These are phyloP conservation scores for Entrophospora sp. DNA, from an alignment of 192 early-diverging fungal genomes.

Conservation along the genomic window DNA sequence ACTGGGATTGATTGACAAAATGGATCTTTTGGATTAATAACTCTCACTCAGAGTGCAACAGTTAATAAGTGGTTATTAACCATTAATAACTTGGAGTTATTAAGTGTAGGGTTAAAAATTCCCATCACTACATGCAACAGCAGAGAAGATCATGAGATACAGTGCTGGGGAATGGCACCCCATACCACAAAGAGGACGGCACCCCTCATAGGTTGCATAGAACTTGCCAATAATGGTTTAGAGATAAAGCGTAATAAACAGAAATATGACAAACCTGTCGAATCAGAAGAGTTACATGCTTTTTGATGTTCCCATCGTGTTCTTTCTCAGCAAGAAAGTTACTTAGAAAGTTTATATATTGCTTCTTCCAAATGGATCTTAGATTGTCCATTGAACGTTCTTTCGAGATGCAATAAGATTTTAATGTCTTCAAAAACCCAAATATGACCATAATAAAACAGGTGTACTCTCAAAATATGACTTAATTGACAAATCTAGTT, in stretches of 20 bases:
- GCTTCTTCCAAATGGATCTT: neutral
- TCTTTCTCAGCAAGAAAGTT: slow-evolving; percentile 1
- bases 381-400: neutral
- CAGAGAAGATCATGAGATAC: neutral
- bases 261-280: slow-evolving; percentile 13
- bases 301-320: neutral
- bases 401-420: slow-evolving; percentile 2
- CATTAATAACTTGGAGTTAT: no score
- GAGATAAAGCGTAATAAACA: neutral
- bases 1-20: no score
- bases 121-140: neutral
- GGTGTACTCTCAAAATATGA: slow-evolving; percentile 6
- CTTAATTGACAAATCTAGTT: no score
- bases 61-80: no score
- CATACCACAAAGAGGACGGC: neutral
- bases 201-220: neutral
- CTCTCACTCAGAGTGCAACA: no score
- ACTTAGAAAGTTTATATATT: neutral
- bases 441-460: neutral
- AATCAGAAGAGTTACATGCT: neutral
- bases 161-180: neutral
- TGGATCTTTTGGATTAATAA: no score
- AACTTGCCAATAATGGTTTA: neutral
- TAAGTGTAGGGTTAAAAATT: no score
- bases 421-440: slow-evolving; percentile 8